Conservation (phyloP, 2,329 filamentous ascomycete species). For the Ceratocystis eucalypticola region DNA sequence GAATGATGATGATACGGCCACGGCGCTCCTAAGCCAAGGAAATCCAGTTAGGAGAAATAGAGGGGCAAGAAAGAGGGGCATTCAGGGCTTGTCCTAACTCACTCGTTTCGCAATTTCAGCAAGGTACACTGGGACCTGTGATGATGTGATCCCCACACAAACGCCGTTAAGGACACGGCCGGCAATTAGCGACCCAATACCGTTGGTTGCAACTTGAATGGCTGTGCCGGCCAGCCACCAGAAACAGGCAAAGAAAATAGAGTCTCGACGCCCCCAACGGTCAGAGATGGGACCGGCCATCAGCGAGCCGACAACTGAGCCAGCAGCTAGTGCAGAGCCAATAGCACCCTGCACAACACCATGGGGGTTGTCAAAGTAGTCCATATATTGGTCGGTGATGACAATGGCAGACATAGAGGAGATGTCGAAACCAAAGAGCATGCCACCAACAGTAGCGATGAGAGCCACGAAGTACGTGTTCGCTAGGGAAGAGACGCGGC, state of each 20-base stretch:
- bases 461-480: slow-evolving; percentile 29
- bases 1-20: slow-evolving; percentile 51
- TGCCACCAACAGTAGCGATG: slow-evolving; percentile 31
- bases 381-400: slow-evolving; percentile 36
- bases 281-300: slow-evolving; percentile 38
- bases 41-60: slow-evolving; percentile 1
- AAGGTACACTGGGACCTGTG: slow-evolving; percentile 55
- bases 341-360: slow-evolving; percentile 38
- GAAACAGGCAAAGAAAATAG: slow-evolving; percentile 22
- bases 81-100: not conserved
- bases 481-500: slow-evolving; percentile 7
- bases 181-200: slow-evolving; percentile 30
- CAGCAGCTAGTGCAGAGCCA: slow-evolving; percentile 38
- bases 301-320: slow-evolving; percentile 37
- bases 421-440: slow-evolving; percentile 43
- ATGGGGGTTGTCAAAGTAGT: slow-evolving; percentile 37
- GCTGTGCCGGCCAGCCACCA: slow-evolving; percentile 22
- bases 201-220: slow-evolving; percentile 21
- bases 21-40: slow-evolving; percentile 36
- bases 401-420: slow-evolving; percentile 46
- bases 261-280: slow-evolving; percentile 31
- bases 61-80: not conserved
- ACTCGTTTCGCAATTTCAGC: slow-evolving; percentile 37
- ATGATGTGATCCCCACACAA: slow-evolving; percentile 45
- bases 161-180: slow-evolving; percentile 50